Evolutionary conservation across 805 yeast genomes (phyloP).

Genomic region (Candida michaelii): DNA sequence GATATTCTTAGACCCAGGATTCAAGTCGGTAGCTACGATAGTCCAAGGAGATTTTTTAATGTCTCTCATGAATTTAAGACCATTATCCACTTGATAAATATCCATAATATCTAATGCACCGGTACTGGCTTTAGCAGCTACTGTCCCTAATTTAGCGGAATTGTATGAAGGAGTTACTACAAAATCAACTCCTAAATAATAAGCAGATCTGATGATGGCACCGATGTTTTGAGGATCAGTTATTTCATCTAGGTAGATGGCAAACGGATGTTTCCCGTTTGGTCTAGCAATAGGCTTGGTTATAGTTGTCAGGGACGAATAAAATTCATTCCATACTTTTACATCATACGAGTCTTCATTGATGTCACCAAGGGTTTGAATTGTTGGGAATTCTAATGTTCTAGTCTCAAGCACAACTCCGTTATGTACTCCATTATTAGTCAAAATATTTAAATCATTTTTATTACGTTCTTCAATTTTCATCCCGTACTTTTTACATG

Average conservation of each 20-base stretch:
- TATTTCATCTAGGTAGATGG: slow-evolving; percentile 72
- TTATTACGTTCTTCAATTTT: slow-evolving; percentile 36
- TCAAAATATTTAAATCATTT: slow-evolving; percentile 57
- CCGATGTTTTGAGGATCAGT: slow-evolving; percentile 89
- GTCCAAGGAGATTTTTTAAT: slow-evolving; percentile 65
- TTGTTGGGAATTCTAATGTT: slow-evolving; percentile 39
- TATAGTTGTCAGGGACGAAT: slow-evolving; percentile 9
- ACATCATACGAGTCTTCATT: slow-evolving; percentile 8
- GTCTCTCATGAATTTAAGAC: slow-evolving; percentile 60
- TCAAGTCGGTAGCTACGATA: slow-evolving; percentile 60
- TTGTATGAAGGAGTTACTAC: slow-evolving; percentile 66
- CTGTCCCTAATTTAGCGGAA: slow-evolving; percentile 74
- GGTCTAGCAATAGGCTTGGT: slow-evolving; percentile 20
- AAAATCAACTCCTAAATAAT: slow-evolving; percentile 80
- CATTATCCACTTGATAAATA: slow-evolving; percentile 56
- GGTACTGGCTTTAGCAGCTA: slow-evolving; percentile 75
- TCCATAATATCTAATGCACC: slow-evolving; percentile 81
- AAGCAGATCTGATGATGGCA: slow-evolving; percentile 76
- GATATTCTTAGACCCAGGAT: slow-evolving; percentile 31
- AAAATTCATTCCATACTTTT: slow-evolving; percentile 10
- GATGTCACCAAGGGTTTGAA: slow-evolving; percentile 26
- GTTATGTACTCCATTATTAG: slow-evolving; percentile 75
- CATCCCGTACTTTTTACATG: slow-evolving; percentile 48
- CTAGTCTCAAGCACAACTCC: slow-evolving; percentile 73
- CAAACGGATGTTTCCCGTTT: slow-evolving; percentile 52